Base-by-base conservation (phyloP, 805 yeast species). In the Candida corydali region DNA sequence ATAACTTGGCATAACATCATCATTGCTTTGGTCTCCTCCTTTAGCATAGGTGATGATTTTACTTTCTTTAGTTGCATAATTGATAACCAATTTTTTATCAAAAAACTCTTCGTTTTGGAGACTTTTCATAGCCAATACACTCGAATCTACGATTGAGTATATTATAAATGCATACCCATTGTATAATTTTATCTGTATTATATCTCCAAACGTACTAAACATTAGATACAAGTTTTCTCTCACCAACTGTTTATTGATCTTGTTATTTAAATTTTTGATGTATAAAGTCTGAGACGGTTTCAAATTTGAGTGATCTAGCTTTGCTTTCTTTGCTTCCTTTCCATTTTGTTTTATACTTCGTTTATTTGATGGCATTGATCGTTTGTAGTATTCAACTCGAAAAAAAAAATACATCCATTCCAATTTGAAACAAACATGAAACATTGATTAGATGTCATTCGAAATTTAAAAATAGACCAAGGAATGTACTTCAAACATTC, bases 101-200 rank as follows among this genome's bases (percentile, higher is more conserved):
- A 82, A 80, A 24, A 84, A 65, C 2, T 41, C 38, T 24, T 68
- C 70, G 2, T 65, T 63, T 32, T 80, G 70, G 9, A 78, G 50
- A 4, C 70, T 55, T 26, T 67, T 61, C 42, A 72, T 33, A 0
- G 86, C 86, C 32, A 62, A 34, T 9, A 69, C 61, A 0, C 88
- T 80, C 29, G 71, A 74, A 15, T 68, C 69, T 1, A 62, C 40
- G 17, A 70, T 67, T 23, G 72, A 65, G 44, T 79, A 67, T 1
- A 74, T 61, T 2, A 82, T 55, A 61, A 81, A 83, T 0, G 87
- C 88, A 50, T 80, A 86, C 0, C 87, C 88, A 36, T 68, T 63
- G 18, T 49, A 47, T 17, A 71, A 52, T 32, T 65, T 55, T 8
- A 84, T 65, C 8, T 74, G 71, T 4, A 82, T 51, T 3, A 84